Conservation (phyloP, 78 protist species). For the Mastigamoeba balamuthi region DNA sequence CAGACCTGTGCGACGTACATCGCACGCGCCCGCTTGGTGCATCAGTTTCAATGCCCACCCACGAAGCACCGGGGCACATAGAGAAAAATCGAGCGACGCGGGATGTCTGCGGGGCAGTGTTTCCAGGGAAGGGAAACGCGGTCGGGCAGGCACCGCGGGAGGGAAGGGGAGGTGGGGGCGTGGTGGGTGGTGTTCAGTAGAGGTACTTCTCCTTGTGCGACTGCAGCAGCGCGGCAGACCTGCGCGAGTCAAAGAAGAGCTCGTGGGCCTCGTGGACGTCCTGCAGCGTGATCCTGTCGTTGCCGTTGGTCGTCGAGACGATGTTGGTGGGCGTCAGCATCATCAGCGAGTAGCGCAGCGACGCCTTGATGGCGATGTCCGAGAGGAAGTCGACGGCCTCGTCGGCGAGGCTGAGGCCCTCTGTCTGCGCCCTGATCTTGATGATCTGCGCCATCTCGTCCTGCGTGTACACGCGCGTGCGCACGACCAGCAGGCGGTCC, state of each 20-base stretch:
- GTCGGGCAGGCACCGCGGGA: no score
- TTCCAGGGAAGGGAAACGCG: no score
- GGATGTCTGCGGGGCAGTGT: no score
- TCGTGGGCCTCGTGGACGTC: constrained; percentile 74
- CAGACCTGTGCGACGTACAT: no score
- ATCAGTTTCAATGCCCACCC: no score
- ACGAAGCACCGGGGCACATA: no score
- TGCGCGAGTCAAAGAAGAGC: constrained; percentile 94
- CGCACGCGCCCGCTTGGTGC: no score
- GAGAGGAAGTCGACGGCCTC: constrained; percentile 71
- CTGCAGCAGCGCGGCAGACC: constrained; percentile 81
- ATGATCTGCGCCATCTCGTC: constrained; percentile 74
- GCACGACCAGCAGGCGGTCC: constrained; percentile 92
- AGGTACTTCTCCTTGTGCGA: constrained; percentile 41
- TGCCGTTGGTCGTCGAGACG: constrained; percentile 73
- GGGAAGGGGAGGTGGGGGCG: no score
- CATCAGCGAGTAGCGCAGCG: constrained; percentile 91
- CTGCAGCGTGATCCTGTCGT: constrained; percentile 26
- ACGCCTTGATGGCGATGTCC: constrained; percentile 59
- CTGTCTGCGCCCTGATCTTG: constrained; percentile 79
- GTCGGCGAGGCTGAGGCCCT: constrained; percentile 63
- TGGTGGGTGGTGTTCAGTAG: no score
- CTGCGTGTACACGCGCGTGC: constrained; percentile 84
- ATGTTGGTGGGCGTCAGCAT: constrained; percentile 92
- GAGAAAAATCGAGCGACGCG: no score